A percentile compares a stretch with the other conserved stretches of the same genome.
Evolutionary conservation across 495 filamentous ascomycete species (phyloP).

Genomic region (Penicillium ucsense): DNA sequence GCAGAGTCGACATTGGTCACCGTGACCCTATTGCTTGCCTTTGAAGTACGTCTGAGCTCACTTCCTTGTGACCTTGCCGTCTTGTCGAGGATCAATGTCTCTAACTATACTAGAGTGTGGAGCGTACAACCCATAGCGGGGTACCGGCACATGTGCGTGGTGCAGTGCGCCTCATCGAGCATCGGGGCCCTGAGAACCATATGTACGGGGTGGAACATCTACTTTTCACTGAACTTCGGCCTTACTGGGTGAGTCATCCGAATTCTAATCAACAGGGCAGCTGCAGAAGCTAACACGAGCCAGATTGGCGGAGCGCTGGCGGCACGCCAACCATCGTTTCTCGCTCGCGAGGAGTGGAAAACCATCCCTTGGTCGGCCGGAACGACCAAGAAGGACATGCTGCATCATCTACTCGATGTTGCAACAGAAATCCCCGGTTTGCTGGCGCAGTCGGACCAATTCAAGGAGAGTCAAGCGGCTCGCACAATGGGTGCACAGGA

Average conservation of each 20-base stretch:
- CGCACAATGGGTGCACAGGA: constrained; percentile 24
- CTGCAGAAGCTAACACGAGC: neutral
- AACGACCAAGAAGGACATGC: constrained; percentile 32
- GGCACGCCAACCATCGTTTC: constrained; percentile 24
- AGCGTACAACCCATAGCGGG: constrained; percentile 28
- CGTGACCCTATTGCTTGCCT: constrained; percentile 34
- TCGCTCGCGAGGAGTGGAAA: constrained; percentile 34
- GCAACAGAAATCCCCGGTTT: constrained; percentile 29
- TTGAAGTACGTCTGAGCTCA: constrained; percentile 19
- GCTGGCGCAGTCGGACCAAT: constrained; percentile 23
- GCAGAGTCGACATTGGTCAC: constrained; percentile 37
- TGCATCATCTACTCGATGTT: constrained; percentile 33
- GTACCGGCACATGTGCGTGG: constrained; percentile 33
- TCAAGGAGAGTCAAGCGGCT: constrained; percentile 13
- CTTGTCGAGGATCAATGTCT: neutral
- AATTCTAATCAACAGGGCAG: too few relatives aligned
- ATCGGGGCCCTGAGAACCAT: constrained; percentile 37
- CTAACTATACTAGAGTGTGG: constrained; percentile 27
- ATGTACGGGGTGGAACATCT: constrained; percentile 37
- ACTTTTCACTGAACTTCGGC: constrained; percentile 33
- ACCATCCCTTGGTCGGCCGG: constrained; percentile 34
- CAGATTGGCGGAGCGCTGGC: constrained; percentile 29
- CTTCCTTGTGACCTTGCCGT: neutral
- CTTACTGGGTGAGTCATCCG: constrained; percentile 30
- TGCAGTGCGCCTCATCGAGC: constrained; percentile 34